These are phyloP conservation scores for Polysphondylium violaceum DNA, from an alignment of 78 protist genomes.

Conservation along the genomic window DNA sequence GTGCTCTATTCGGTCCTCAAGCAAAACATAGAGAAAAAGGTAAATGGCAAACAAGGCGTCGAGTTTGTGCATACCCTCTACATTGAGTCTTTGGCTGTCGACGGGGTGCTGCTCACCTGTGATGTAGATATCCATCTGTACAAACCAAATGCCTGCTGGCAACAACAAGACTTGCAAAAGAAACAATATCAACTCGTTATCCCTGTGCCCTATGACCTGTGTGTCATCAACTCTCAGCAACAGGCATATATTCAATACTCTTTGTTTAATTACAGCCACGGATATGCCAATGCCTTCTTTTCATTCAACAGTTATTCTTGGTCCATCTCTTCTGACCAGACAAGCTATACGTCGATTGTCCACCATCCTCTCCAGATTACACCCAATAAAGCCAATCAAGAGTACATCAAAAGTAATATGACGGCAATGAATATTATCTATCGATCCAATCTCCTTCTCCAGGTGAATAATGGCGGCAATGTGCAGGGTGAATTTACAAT, in stretches of 20 bases:
- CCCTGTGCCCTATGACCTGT: slow-evolving; percentile 16
- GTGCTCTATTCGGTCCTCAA: no score
- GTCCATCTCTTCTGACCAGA: not conserved
- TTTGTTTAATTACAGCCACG: not conserved
- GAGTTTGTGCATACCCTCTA: no score
- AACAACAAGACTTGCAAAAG: no score
- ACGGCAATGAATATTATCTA: not conserved
- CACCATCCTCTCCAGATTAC: not conserved
- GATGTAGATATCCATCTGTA: no score
- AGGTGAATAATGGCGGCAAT: not conserved
- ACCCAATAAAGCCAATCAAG: not conserved
- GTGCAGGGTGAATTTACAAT: not conserved
- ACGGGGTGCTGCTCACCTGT: no score
- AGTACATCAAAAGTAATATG: not conserved
- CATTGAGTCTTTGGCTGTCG: no score
- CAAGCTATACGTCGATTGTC: not conserved
- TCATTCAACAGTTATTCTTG: not conserved
- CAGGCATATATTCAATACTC: not conserved
- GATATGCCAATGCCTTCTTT: not conserved
- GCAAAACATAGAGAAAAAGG: no score
- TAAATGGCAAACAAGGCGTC: no score
- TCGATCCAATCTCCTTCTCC: not conserved
- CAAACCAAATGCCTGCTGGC: no score
- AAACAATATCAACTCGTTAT: no score
- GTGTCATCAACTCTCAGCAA: not conserved